Percentiles rank a stretch among this genome's conserved stretches.
These are phyloP conservation scores for Yarrowia osloensis DNA, from an alignment of 805 yeast species.

Conservation along the genomic window DNA sequence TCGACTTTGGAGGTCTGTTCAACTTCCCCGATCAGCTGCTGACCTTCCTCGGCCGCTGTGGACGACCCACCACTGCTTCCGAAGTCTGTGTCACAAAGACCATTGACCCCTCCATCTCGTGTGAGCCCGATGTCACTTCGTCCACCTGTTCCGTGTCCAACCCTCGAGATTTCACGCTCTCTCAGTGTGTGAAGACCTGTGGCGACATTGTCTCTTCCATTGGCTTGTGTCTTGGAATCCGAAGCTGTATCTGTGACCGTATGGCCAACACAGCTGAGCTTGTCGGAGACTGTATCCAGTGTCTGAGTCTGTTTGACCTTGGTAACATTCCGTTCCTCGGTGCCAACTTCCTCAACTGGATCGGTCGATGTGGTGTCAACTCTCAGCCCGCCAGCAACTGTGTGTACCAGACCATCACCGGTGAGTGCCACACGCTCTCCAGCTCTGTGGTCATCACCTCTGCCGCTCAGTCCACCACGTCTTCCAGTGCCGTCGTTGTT, in stretches of 20 bases:
- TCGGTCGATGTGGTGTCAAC: not conserved
- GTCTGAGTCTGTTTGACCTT: slow-evolving; percentile 4
- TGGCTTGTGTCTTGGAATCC: not conserved
- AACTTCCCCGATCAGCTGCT: not conserved
- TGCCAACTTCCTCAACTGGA: slow-evolving; percentile 20
- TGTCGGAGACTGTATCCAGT: slow-evolving; percentile 16
- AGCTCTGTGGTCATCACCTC: slow-evolving; percentile 11
- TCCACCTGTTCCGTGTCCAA: not conserved
- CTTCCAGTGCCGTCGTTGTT: not conserved
- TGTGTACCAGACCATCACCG: not conserved
- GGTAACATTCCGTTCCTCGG: not conserved
- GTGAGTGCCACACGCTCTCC: not conserved
- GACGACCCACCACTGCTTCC: slow-evolving; percentile 2
- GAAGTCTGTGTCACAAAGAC: slow-evolving; percentile 10
- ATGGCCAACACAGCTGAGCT: not conserved
- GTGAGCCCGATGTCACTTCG: slow-evolving; percentile 8
- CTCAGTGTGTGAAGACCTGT: not conserved
- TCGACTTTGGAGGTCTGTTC: not conserved
- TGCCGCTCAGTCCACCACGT: not conserved
- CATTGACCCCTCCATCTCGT: slow-evolving; percentile 1
- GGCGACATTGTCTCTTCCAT: not conserved
- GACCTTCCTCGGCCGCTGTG: not conserved
- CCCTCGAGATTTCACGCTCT: not conserved
- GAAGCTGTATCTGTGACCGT: slow-evolving; percentile 8
- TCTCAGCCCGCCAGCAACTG: not conserved